Evolutionary conservation across 2,329 filamentous ascomycete species (phyloP), one percentile per base, ranked within the genome.

Genomic region (Exophiala sideris): DNA sequence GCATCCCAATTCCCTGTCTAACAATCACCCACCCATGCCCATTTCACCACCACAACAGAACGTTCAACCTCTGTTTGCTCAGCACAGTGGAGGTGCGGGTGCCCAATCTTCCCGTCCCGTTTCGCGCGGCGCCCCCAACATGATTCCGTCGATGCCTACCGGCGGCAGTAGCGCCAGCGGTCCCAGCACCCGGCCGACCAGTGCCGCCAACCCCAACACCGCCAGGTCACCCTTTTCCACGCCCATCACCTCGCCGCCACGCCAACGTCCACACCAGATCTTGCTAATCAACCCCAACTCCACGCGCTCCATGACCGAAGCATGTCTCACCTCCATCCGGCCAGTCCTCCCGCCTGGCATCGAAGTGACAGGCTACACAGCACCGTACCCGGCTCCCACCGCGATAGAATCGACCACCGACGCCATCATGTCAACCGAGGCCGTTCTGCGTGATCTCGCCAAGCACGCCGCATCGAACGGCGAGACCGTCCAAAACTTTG

Each of bases 381-480:
- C 76, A 0, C 76, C 79, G 0, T 60, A 70, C 18, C 74, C 74
- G 1, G 72, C 76, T 0, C 78, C 78, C 0, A 75, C 73, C 11
- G 78, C 78, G 2, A 76, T 81, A 29, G 78, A 82, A 66, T 72
- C 75, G 36, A 68, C 70, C 50, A 72, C 76, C 21, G 78, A 81
- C 64, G 74, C 72, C 42, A 70, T 79, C 38, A 73, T 80, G 54
- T 78, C 74, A 4, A 73, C 77, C 0, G 77, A 77, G 3, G 74
- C 76, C 3, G 71, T 75, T 14, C 68, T 76, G 34, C 71, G 77
- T 18, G 73, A 74, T 12, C 67, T 79, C 6, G 62, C 73, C 8
- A 62, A 67, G 45, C 56, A 65, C 44, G 73, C 73, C 1, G 70
- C 78, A 11, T 69, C 72, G 1, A 64, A 64, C 45, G 60, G 60